Base-by-base conservation (phyloP, 2,329 filamentous ascomycete genomes). In the Septoria petroselini region DNA sequence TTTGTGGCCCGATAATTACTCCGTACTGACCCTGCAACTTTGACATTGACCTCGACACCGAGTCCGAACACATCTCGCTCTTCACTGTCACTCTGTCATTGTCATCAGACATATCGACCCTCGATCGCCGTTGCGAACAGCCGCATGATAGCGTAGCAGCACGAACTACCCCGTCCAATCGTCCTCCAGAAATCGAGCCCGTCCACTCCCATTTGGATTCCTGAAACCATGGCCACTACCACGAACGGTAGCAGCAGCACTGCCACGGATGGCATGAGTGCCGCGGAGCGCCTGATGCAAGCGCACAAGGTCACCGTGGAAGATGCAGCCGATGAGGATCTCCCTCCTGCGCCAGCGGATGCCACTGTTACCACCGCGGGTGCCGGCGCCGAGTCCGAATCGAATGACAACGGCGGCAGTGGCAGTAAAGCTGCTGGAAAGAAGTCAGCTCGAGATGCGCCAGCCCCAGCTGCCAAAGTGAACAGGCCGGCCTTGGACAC, bases 251-350 rank as follows among this genome's bases (percentile, higher is more conserved):
- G 51, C 53, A 57, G 51, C 47, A 51, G 53, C 50, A 42, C 60
- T 53, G 47, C 39, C 43, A 33, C 54, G 25, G 62, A 62, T 19
- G 61, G 52, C 51, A 58, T 75, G 64, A 76, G 74, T 35, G 73
- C 75, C 27, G 78, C 78, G 27, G 76, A 79, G 58, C 68, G 75
- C 59, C 69, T 81, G 58, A 72, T 76, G 63, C 78, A 81, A 64
- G 69, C 73, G 41, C 79, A 81, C 69, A 62, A 67, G 40, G 79
- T 80, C 58, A 90, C 84, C 18, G 79, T 95, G 58, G 90, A 95
- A 70, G 89, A 95, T 41, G 83, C 80, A 31, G 77, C 79, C 21
- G 90, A 95, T 65, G 88, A 94, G 69, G 88, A 94, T 34, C 80
- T 88, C 58, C 70, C 83, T 57, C 73, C 74, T 58, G 74, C 77